Percentiles rank a stretch among this genome's conserved stretches.
phyloP scores from a whole-genome alignment of 1,284 basidiomycete genomes.

The Singerocomus rubriflavus region DNA sequence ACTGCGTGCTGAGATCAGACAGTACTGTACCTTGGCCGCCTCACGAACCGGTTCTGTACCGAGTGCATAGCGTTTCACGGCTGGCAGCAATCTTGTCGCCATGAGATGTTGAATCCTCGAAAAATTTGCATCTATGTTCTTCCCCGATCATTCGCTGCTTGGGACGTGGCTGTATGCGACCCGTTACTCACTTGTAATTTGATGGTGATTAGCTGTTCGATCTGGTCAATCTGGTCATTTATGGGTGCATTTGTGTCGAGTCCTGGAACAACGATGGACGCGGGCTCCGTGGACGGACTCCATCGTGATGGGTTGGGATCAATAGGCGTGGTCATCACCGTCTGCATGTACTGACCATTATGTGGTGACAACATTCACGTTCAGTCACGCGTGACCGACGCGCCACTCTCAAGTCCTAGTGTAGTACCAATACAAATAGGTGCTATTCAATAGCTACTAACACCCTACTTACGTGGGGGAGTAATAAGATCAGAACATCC shows the following conservation, averaged over 20 bases:
- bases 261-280: slow-evolving; percentile 67
- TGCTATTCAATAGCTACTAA: not conserved
- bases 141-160: slow-evolving; percentile 20
- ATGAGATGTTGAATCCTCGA: slow-evolving; percentile 87
- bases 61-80: slow-evolving; percentile 85
- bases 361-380: slow-evolving; percentile 2
- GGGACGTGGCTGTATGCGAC: not conserved
- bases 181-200: slow-evolving; percentile 61
- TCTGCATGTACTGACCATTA: not conserved
- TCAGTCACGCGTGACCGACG: slow-evolving; percentile 27
- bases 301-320: slow-evolving; percentile 56
- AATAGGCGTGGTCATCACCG: slow-evolving; percentile 35
- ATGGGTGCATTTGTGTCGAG: slow-evolving; percentile 73
- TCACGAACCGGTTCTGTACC: slow-evolving; percentile 86
- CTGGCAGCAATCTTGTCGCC: slow-evolving; percentile 77
- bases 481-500: slow-evolving; percentile 45
- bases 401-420: not conserved
- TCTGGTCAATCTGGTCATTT: slow-evolving; percentile 87
- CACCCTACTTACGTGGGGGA: not conserved
- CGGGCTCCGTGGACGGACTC: slow-evolving; percentile 61
- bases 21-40: slow-evolving; percentile 69
- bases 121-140: slow-evolving; percentile 95
- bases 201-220: slow-evolving; percentile 93
- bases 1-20: not conserved
- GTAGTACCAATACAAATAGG: not conserved